A percentile compares a stretch with the other conserved stretches of the same genome.
phyloP scores from a whole-genome alignment of 305 asterid species.

The Solanum hybrid region DNA sequence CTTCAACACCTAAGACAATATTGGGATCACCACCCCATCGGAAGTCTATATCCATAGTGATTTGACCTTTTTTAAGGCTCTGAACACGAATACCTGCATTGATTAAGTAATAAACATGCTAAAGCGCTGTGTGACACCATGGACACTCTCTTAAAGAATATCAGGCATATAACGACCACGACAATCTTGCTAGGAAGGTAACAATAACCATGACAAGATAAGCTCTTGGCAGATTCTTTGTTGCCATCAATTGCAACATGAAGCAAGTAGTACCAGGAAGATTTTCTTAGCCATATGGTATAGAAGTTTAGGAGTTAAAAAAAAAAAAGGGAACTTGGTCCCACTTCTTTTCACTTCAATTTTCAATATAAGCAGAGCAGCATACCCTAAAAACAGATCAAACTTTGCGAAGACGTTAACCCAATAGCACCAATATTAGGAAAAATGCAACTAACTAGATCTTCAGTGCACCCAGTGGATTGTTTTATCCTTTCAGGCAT shows the following conservation, averaged over 20 bases:
- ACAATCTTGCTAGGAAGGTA: neutral
- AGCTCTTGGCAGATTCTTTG: neutral
- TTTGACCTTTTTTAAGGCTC: constrained; percentile 95
- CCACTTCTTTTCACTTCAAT: neutral
- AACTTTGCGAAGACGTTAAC: neutral
- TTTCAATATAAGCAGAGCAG: neutral
- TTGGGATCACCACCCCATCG: constrained; percentile 99
- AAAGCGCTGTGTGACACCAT: neutral
- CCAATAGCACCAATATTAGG: neutral
- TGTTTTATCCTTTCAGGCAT: neutral
- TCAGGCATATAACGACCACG: neutral
- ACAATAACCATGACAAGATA: neutral
- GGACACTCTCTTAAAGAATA: neutral
- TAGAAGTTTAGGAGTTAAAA: neutral
- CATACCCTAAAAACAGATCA: neutral
- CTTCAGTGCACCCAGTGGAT: neutral
- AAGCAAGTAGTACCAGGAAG: neutral
- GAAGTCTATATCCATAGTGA: constrained; percentile 94
- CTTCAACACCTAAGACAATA: constrained; percentile 88
- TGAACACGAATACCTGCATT: constrained; percentile 94
- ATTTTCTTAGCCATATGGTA: neutral
- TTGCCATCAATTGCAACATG: neutral
- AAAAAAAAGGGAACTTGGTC: neutral
- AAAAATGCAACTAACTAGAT: neutral
- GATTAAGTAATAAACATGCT: neutral